Conservation (phyloP, 495 filamentous ascomycete genomes). For the Penicillium fimorum region DNA sequence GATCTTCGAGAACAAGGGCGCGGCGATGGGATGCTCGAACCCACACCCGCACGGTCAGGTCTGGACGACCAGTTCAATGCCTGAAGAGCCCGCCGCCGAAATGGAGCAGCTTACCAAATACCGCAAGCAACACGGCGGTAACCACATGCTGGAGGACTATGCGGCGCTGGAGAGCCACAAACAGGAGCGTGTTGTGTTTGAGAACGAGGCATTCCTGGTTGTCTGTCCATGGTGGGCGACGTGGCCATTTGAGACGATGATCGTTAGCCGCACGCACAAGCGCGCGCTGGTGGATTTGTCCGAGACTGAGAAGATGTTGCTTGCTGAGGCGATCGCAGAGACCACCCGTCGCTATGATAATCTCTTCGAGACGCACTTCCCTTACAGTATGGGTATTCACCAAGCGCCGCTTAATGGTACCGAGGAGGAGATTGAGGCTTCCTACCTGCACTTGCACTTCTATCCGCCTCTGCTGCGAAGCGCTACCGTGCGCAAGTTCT, state of each 20-base stretch:
- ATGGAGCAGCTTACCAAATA: slow-evolving; percentile 76
- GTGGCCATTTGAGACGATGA: slow-evolving; percentile 96
- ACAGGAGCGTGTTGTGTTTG: slow-evolving; percentile 79
- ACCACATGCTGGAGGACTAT: slow-evolving; percentile 81
- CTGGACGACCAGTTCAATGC: slow-evolving; percentile 87
- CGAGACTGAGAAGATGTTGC: slow-evolving; percentile 59
- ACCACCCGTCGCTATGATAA: slow-evolving; percentile 92
- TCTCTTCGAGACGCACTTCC: slow-evolving; percentile 93
- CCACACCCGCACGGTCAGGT: slow-evolving; percentile 96
- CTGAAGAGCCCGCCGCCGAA: slow-evolving; percentile 83
- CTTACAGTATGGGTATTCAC: slow-evolving; percentile 91
- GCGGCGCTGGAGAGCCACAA: slow-evolving; percentile 78
- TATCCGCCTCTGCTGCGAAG: slow-evolving; percentile 91
- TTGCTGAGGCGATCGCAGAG: slow-evolving; percentile 83
- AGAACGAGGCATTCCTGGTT: slow-evolving; percentile 78
- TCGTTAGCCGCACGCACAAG: slow-evolving; percentile 78
- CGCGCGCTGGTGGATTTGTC: slow-evolving; percentile 78
- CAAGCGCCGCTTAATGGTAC: slow-evolving; percentile 90
- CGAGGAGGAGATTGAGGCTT: slow-evolving; percentile 77
- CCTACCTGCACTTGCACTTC: slow-evolving; percentile 95
- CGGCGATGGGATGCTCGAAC: slow-evolving; percentile 98
- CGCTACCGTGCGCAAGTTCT: slow-evolving; percentile 91
- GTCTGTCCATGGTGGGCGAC: slow-evolving; percentile 96
- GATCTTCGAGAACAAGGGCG: slow-evolving; percentile 98
- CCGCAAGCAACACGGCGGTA: slow-evolving; percentile 63